Evolutionary conservation across 2,329 filamentous ascomycete species (phyloP).

Genomic region (Cytospora leucostoma): DNA sequence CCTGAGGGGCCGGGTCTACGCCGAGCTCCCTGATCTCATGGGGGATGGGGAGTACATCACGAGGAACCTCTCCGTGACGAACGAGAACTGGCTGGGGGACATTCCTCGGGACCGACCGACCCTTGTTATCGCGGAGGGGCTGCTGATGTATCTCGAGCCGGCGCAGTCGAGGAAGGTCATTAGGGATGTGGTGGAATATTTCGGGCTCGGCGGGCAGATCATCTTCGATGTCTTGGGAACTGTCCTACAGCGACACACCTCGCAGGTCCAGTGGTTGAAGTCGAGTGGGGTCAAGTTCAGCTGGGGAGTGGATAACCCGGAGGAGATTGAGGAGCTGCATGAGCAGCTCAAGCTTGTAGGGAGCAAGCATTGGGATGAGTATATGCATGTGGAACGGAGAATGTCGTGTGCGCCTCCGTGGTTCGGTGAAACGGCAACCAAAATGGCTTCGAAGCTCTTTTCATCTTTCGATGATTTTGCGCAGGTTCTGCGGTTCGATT

Average conservation of each 20-base stretch:
- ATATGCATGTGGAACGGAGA: background rate
- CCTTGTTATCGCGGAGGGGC: conserved; percentile 11
- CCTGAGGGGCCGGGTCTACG: conserved; percentile 11
- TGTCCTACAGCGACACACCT: background rate
- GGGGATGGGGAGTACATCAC: conserved; percentile 4
- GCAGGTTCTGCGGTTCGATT: background rate
- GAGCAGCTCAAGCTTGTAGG: conserved; percentile 3
- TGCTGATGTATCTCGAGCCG: conserved; percentile 10
- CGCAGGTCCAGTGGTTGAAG: background rate
- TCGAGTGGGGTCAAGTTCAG: background rate
- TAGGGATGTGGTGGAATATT: conserved; percentile 12
- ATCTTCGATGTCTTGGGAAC: conserved; percentile 8
- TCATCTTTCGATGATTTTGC: background rate
- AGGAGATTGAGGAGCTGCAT: conserved; percentile 10
- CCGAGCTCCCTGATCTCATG: background rate
- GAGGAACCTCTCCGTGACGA: conserved; percentile 5
- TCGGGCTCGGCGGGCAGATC: conserved; percentile 14
- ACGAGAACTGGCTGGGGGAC: conserved; percentile 7
- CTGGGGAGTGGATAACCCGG: conserved; percentile 10
- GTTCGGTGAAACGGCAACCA: background rate
- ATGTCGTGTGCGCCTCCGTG: background rate
- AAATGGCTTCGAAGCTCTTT: background rate
- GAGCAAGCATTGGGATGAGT: conserved; percentile 11
- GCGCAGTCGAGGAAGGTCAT: conserved; percentile 3
- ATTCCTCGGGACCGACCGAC: conserved; percentile 14